These are phyloP conservation scores for Ceriops tagal DNA, from an alignment of 345 rosid genomes.

Conservation along the genomic window DNA sequence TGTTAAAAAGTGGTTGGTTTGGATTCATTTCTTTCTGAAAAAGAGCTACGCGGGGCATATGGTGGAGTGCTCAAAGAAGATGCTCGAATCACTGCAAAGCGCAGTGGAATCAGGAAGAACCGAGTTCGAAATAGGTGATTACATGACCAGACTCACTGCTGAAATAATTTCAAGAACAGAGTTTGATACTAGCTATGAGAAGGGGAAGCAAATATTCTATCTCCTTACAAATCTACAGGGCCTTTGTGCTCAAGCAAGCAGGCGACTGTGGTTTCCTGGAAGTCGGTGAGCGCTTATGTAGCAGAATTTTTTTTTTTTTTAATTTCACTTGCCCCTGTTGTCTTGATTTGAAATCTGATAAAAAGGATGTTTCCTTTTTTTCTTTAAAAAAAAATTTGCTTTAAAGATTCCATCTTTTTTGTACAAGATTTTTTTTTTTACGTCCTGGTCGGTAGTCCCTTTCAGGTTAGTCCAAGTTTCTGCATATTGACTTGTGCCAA, in stretches of 20 bases:
- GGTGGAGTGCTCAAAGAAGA: constrained; percentile 75
- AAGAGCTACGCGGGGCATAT: constrained; percentile 67
- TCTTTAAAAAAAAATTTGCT: too few relatives aligned
- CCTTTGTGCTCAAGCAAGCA: constrained; percentile 74
- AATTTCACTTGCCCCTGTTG: too few relatives aligned
- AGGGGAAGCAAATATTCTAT: constrained; percentile 77
- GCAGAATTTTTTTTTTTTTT: too few relatives aligned
- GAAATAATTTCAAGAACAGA: constrained; percentile 88
- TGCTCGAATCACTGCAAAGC: constrained; percentile 51
- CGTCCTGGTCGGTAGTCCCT: background rate
- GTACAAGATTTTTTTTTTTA: background rate
- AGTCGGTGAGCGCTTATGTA: constrained; percentile 52
- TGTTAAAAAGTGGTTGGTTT: background rate
- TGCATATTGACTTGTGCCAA: constrained; percentile 1
- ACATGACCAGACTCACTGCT: constrained; percentile 70
- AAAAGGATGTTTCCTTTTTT: background rate
- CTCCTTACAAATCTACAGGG: constrained; percentile 58
- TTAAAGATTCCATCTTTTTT: background rate
- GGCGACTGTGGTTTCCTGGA: constrained; percentile 86
- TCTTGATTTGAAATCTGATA: background rate
- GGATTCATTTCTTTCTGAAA: constrained; percentile 15
- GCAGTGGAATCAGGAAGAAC: constrained; percentile 43
- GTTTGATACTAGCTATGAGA: constrained; percentile 70
- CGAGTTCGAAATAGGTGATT: constrained; percentile 80
- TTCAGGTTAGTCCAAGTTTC: constrained; percentile 9